Evolutionary conservation across 1,284 basidiomycete species (phyloP).

Genomic region (Heliocybe sulcata): DNA sequence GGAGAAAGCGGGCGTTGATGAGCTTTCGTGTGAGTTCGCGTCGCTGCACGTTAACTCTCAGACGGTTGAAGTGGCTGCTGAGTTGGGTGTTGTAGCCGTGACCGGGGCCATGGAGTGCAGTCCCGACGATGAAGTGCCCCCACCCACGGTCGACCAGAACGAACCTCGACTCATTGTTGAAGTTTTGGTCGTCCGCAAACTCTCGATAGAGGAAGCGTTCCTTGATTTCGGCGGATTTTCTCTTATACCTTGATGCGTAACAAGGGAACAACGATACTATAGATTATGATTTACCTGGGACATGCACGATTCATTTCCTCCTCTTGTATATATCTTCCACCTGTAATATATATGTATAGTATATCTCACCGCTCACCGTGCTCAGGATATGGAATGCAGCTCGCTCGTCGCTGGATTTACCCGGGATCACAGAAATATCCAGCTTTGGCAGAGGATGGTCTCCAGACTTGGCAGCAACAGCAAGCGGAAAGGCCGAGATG

Average conservation of each 20-base stretch:
- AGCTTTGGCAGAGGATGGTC: no score
- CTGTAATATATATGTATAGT: no score
- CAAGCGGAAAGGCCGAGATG: no score
- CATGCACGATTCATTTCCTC: no score
- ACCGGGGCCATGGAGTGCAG: slow-evolving; percentile 10
- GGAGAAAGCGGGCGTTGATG: neutral
- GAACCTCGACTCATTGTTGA: slow-evolving; percentile 66
- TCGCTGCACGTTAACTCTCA: neutral
- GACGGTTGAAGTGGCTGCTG: neutral
- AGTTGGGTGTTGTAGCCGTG: slow-evolving; percentile 19
- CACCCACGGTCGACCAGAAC: slow-evolving; percentile 12
- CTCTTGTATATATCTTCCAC: no score
- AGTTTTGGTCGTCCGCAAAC: slow-evolving; percentile 66
- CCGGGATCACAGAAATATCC: no score
- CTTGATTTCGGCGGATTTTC: slow-evolving; percentile 63
- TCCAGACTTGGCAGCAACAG: no score
- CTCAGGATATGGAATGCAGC: no score
- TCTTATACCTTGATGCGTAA: neutral
- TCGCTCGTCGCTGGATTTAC: no score
- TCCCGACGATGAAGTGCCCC: slow-evolving; percentile 1
- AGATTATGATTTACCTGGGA: no score
- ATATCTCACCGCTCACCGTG: no score
- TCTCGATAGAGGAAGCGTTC: slow-evolving; percentile 65
- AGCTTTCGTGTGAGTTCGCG: neutral
- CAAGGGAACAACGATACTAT: no score